Evolutionary conservation across 192 early-diverging fungal genomes (phyloP).

Genomic region (Coemansia furcata): DNA sequence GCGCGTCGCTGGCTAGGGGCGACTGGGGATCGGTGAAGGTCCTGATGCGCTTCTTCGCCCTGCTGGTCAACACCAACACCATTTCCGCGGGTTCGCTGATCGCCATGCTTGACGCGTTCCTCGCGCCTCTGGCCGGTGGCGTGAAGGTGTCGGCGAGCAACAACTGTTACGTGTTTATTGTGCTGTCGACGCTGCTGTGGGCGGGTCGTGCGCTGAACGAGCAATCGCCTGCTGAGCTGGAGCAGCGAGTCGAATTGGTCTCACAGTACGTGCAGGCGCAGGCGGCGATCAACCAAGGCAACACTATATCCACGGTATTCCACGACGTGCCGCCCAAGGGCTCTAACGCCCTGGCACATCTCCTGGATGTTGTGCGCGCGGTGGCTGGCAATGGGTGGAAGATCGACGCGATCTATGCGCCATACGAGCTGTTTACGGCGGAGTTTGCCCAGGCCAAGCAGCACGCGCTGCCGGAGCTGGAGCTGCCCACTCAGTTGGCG

Average conservation of each 20-base stretch:
- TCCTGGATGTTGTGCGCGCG: slow-evolving; percentile 26
- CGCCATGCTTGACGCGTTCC: slow-evolving; percentile 62
- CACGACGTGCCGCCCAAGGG: slow-evolving; percentile 38
- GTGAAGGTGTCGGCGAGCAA: slow-evolving; percentile 18
- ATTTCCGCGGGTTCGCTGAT: slow-evolving; percentile 67
- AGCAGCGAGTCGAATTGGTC: slow-evolving; percentile 13
- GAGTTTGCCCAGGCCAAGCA: slow-evolving; percentile 39
- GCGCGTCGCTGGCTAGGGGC: slow-evolving; percentile 55
- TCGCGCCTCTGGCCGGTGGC: slow-evolving; percentile 49
- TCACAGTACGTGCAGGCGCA: slow-evolving; percentile 28
- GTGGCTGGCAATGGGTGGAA: slow-evolving; percentile 36
- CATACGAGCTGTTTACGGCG: slow-evolving; percentile 35
- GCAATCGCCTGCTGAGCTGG: slow-evolving; percentile 27
- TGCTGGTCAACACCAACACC: slow-evolving; percentile 75
- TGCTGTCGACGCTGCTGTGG: slow-evolving; percentile 80
- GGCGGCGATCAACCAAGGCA: slow-evolving; percentile 12
- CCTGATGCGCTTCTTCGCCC: slow-evolving; percentile 75
- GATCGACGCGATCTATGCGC: slow-evolving; percentile 35
- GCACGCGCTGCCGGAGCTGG: slow-evolving; percentile 42
- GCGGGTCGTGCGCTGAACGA: slow-evolving; percentile 45
- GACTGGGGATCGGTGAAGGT: slow-evolving; percentile 77
- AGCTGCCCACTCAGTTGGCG: slow-evolving; percentile 24
- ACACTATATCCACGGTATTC: slow-evolving; percentile 25
- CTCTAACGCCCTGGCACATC: slow-evolving; percentile 26
- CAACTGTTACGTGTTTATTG: slow-evolving; percentile 73